These are phyloP conservation scores for Citrullus mucosospermus DNA, from an alignment of 306 rosid species.

Conservation along the genomic window DNA sequence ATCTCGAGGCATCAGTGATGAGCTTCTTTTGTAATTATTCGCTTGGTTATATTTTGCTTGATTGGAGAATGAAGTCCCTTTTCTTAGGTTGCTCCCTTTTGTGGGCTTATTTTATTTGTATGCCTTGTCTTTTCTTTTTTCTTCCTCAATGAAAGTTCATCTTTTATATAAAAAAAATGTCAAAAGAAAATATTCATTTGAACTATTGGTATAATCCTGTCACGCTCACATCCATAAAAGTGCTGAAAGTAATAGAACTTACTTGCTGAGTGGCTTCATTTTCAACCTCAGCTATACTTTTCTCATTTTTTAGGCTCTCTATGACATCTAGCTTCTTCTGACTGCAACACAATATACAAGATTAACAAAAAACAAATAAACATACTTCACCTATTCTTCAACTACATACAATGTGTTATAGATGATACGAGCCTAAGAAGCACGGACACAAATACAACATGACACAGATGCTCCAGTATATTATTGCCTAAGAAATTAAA, in stretches of 20 bases:
- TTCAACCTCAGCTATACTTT: slow-evolving; percentile 10
- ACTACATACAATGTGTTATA: neutral
- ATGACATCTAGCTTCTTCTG: slow-evolving; percentile 18
- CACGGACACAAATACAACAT: neutral
- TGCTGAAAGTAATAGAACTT: slow-evolving; percentile 6
- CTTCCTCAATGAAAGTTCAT: too few species aligned
- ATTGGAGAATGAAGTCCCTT: too few species aligned
- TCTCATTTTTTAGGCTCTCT: slow-evolving; percentile 18
- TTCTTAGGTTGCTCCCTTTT: too few species aligned
- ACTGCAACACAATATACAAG: slow-evolving; percentile 20
- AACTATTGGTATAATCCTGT: neutral
- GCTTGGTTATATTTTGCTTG: too few species aligned
- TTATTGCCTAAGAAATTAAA: neutral
- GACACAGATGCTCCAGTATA: neutral
- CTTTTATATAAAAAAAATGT: neutral
- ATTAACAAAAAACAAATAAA: neutral
- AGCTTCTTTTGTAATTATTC: too few species aligned
- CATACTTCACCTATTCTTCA: neutral
- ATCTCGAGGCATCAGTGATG: too few species aligned
- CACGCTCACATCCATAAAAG: neutral
- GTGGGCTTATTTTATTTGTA: too few species aligned
- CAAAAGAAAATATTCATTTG: neutral
- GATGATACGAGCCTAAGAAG: neutral
- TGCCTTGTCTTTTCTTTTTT: too few species aligned
- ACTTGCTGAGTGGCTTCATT: slow-evolving; percentile 32